A percentile compares a stretch with the other conserved stretches of the same genome.
Conservation (phyloP, 208 protist species). For the Tritrichomonas foetus region DNA sequence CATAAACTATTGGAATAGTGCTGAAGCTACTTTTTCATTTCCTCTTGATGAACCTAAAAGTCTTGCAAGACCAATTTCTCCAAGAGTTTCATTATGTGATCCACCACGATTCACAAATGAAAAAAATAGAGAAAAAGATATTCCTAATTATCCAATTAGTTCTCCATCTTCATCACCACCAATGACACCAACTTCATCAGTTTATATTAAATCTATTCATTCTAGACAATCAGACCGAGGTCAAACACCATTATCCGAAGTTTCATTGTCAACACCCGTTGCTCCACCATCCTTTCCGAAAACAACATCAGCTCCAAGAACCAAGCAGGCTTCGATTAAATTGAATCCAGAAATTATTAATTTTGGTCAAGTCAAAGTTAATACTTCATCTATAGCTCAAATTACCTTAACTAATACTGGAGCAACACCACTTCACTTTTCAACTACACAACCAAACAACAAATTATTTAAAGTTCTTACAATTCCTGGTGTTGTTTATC, state of each 20-base stretch:
- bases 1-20: background rate
- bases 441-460: background rate
- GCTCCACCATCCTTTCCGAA: no score
- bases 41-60: background rate
- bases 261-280: no score
- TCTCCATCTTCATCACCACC: no score
- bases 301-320: no score
- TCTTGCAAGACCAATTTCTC: background rate
- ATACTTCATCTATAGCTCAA: background rate
- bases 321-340: no score
- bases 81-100: background rate
- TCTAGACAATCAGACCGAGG: no score
- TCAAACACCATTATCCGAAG: no score
- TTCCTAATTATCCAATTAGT: background rate
- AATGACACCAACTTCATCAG: no score
- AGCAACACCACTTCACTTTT: background rate
- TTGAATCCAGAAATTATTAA: no score
- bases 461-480: background rate
- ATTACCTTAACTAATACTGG: background rate
- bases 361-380: background rate
- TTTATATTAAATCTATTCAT: no score
- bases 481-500: conserved; percentile 6
- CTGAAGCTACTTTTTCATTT: background rate
- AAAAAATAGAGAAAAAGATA: background rate
- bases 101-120: background rate